Percentiles rank a stretch among this genome's conserved stretches.
These are phyloP conservation scores for Lomentospora prolificans DNA, from an alignment of 2,329 filamentous ascomycete genomes.

Conservation along the genomic window DNA sequence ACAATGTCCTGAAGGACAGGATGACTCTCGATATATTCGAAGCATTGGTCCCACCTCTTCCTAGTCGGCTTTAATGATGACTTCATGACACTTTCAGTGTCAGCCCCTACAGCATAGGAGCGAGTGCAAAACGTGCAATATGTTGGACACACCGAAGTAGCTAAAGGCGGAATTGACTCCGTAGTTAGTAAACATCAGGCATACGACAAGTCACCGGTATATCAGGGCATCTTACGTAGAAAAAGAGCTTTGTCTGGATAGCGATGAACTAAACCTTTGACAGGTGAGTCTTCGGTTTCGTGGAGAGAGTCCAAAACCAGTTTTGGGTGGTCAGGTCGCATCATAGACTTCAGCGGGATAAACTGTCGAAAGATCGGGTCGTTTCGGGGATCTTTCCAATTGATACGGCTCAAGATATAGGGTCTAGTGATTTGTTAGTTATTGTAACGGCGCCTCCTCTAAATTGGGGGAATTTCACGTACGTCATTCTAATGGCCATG, in stretches of 20 bases:
- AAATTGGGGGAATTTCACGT: too few relatives aligned
- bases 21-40: constrained; percentile 44
- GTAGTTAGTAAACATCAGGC: not conserved
- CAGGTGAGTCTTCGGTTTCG: constrained; percentile 45
- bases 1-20: constrained; percentile 46
- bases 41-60: constrained; percentile 43
- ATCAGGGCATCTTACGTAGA: constrained; percentile 34
- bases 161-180: constrained; percentile 23
- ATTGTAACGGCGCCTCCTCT: not conserved
- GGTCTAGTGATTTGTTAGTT: constrained; percentile 26
- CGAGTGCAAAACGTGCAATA: constrained; percentile 56
- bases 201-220: not conserved
- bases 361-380: constrained; percentile 54
- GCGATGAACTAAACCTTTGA: constrained; percentile 50
- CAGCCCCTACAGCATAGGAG: constrained; percentile 45
- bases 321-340: constrained; percentile 43
- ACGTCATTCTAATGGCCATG: constrained; percentile 51
- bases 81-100: constrained; percentile 42
- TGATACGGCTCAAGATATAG: constrained; percentile 46
- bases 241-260: constrained; percentile 56
- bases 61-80: constrained; percentile 26
- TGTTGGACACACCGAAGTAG: constrained; percentile 49
- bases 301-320: constrained; percentile 48
- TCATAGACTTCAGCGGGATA: constrained; percentile 42
- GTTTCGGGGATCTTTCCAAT: constrained; percentile 48